phyloP scores from a whole-genome alignment of 2,329 filamentous ascomycete species.

The Paecilomyces sp. region DNA sequence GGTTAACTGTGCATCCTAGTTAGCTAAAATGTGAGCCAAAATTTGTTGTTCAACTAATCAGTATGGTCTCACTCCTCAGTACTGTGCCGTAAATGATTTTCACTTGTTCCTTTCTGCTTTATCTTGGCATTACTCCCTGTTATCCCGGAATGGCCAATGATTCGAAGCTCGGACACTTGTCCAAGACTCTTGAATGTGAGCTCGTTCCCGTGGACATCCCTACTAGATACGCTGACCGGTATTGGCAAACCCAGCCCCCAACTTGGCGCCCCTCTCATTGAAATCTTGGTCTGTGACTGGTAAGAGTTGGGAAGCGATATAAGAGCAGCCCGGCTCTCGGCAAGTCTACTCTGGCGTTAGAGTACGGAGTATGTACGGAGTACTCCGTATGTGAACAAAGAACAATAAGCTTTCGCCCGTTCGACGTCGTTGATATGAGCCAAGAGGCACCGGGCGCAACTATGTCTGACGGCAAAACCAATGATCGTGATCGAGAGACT shows the following conservation, averaged over 20 bases:
- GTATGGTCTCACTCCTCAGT: not conserved
- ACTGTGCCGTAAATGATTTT: not conserved
- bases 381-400: not conserved
- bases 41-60: not conserved
- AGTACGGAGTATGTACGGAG: not conserved
- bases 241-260: not conserved
- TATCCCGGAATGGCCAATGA: not conserved
- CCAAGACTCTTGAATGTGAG: not conserved
- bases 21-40: not conserved
- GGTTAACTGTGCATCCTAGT: not conserved
- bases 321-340: not conserved
- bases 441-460: not conserved
- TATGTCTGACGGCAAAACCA: not conserved
- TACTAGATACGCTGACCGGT: not conserved
- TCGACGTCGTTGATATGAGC: not conserved
- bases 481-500: not conserved
- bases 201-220: not conserved
- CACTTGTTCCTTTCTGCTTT: not conserved
- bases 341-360: not conserved
- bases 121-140: not conserved
- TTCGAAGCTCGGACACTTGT: not conserved
- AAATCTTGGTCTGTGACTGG: not conserved
- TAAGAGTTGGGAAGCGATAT: not conserved
- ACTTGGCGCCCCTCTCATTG: not conserved
- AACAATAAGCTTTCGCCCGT: not conserved